Conservation (phyloP, 148 eudicot species). For the Amaranthus hypochondriacus region DNA sequence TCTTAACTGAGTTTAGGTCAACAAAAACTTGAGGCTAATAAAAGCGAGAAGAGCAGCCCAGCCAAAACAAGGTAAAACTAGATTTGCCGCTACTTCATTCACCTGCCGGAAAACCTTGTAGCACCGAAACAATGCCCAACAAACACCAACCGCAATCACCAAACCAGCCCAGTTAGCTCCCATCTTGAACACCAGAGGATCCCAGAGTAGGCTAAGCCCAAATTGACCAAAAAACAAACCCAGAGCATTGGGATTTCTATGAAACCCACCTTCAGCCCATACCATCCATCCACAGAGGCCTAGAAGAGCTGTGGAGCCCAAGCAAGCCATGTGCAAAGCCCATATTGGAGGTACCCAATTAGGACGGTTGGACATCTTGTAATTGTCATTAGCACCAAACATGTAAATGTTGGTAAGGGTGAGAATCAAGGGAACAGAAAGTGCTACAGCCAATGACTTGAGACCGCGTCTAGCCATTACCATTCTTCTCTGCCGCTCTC, state of each 20-base stretch:
- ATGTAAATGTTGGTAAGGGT: slow-evolving; percentile 42
- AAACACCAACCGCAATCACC: slow-evolving; percentile 40
- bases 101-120: slow-evolving; percentile 39
- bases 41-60: slow-evolving; percentile 61
- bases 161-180: slow-evolving; percentile 52
- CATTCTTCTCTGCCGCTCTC: slow-evolving; percentile 21
- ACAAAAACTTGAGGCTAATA: slow-evolving; percentile 55
- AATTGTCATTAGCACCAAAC: slow-evolving; percentile 33
- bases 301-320: slow-evolving; percentile 47
- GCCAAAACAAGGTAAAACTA: slow-evolving; percentile 60
- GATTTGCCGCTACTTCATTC: slow-evolving; percentile 58
- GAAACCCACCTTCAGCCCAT: slow-evolving; percentile 93
- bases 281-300: slow-evolving; percentile 81
- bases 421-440: slow-evolving; percentile 43
- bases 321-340: slow-evolving; percentile 54
- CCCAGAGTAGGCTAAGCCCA: slow-evolving; percentile 66
- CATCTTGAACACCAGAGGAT: slow-evolving; percentile 47
- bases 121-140: slow-evolving; percentile 48
- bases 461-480: slow-evolving; percentile 63
- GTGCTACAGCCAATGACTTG: slow-evolving; percentile 51
- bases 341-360: slow-evolving; percentile 57
- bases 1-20: slow-evolving; percentile 15
- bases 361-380: slow-evolving; percentile 23
- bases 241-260: slow-evolving; percentile 35
- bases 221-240: slow-evolving; percentile 47